Evolutionary conservation across 2,329 filamentous ascomycete genomes (phyloP).

Genomic region (Uncinocarpus reesii): DNA sequence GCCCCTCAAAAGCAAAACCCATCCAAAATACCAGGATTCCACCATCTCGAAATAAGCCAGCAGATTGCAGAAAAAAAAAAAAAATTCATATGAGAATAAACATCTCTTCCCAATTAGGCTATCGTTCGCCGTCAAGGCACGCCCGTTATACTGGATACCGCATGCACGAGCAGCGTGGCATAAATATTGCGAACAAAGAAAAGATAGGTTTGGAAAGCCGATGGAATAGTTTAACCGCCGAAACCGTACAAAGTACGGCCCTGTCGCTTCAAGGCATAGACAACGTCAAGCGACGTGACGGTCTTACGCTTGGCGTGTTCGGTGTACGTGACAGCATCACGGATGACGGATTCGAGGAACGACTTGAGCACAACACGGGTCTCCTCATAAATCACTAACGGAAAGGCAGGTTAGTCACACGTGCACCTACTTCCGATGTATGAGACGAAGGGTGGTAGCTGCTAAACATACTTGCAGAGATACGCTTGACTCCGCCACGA

Average conservation of each 20-base stretch:
- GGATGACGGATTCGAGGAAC: slow-evolving; percentile 73
- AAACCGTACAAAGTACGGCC: slow-evolving; percentile 74
- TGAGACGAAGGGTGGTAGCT: slow-evolving; percentile 11
- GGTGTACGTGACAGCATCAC: slow-evolving; percentile 70
- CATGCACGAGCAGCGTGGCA: neutral
- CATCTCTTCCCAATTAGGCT: too few relatives aligned
- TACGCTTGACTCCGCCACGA: slow-evolving; percentile 99
- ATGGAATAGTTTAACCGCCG: slow-evolving; percentile 57
- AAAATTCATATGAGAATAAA: too few relatives aligned
- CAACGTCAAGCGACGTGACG: slow-evolving; percentile 49
- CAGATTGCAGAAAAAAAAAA: neutral
- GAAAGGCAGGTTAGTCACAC: neutral
- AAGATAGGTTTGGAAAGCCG: neutral
- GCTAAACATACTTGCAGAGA: slow-evolving; percentile 76
- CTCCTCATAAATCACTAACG: slow-evolving; percentile 67
- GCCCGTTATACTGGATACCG: neutral
- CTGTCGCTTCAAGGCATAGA: slow-evolving; percentile 55
- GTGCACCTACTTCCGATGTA: neutral
- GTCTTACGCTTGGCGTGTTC: slow-evolving; percentile 66
- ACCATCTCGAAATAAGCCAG: too few relatives aligned
- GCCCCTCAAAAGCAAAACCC: too few relatives aligned
- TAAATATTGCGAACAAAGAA: neutral
- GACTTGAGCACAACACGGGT: slow-evolving; percentile 73
- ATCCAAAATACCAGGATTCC: too few relatives aligned
- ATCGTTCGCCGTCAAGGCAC: neutral